These are phyloP conservation scores for Malania oleifera DNA, from an alignment of 164 flowering plant species.

Conservation along the genomic window DNA sequence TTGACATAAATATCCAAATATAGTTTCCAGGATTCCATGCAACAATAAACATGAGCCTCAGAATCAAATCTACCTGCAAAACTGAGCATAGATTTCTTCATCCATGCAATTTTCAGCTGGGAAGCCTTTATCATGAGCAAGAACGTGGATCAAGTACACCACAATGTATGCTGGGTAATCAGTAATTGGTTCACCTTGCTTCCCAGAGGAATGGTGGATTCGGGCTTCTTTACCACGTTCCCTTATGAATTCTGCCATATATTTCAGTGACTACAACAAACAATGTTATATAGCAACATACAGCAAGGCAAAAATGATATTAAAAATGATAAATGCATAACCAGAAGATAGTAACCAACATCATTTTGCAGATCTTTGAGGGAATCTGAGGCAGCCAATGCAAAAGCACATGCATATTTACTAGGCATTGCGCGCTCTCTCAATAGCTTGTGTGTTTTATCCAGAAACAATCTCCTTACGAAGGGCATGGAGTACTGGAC, in stretches of 20 bases:
- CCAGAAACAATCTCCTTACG: conserved; percentile 47
- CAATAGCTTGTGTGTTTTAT: conserved; percentile 59
- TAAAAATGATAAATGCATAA: background rate
- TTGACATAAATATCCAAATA: background rate
- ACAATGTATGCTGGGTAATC: conserved; percentile 61
- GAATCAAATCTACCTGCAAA: conserved; percentile 49
- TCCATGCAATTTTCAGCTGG: conserved; percentile 47
- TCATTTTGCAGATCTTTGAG: conserved; percentile 40
- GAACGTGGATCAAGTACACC: conserved; percentile 73
- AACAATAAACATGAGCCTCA: background rate
- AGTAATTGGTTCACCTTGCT: conserved; percentile 37
- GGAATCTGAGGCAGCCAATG: conserved; percentile 58
- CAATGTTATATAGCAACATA: conserved; percentile 3
- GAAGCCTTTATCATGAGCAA: conserved; percentile 71
- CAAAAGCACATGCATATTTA: conserved; percentile 87
- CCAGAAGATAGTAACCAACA: conserved; percentile 31
- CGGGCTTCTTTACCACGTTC: conserved; percentile 48
- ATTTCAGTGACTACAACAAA: conserved; percentile 50
- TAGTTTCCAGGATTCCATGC: background rate
- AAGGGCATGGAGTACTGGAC: conserved; percentile 56
- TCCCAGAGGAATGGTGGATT: conserved; percentile 26
- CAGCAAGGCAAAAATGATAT: conserved; percentile 4
- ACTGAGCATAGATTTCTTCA: conserved; percentile 44
- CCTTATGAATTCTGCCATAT: conserved; percentile 61
- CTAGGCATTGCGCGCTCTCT: conserved; percentile 51